Evolutionary conservation across 169 alveolate genomes (phyloP).

Genomic region (Perkinsus chesapeaki): DNA sequence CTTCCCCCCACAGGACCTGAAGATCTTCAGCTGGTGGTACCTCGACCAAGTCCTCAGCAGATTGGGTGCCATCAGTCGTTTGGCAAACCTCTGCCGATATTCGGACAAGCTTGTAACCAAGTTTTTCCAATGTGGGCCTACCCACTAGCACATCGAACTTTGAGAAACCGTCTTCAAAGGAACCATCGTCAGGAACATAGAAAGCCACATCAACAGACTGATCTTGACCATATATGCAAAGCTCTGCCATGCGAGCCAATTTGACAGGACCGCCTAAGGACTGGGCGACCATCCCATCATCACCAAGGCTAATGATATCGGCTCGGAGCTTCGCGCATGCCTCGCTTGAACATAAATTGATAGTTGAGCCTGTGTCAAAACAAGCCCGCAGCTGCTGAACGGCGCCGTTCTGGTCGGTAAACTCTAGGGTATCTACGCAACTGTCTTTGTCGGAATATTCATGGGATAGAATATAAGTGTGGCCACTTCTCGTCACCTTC

Average conservation of each 20-base stretch:
- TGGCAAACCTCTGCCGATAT: no score
- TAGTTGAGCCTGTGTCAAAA: neutral
- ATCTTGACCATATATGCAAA: neutral
- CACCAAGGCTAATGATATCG: neutral
- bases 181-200: neutral
- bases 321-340: neutral
- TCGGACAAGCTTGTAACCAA: neutral
- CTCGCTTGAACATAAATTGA: neutral
- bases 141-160: neutral
- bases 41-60: no score
- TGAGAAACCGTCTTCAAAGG: neutral
- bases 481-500: neutral
- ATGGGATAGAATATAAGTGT: neutral
- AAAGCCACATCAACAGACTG: neutral
- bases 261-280: neutral
- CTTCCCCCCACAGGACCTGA: no score
- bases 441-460: neutral
- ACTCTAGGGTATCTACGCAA: neutral
- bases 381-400: neutral
- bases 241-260: neutral
- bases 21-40: no score
- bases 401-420: neutral
- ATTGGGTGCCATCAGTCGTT: no score
- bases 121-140: neutral
- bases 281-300: neutral